These are phyloP conservation scores for Filobasidium wieringae DNA, from an alignment of 768 basidiomycete genomes.

Conservation along the genomic window DNA sequence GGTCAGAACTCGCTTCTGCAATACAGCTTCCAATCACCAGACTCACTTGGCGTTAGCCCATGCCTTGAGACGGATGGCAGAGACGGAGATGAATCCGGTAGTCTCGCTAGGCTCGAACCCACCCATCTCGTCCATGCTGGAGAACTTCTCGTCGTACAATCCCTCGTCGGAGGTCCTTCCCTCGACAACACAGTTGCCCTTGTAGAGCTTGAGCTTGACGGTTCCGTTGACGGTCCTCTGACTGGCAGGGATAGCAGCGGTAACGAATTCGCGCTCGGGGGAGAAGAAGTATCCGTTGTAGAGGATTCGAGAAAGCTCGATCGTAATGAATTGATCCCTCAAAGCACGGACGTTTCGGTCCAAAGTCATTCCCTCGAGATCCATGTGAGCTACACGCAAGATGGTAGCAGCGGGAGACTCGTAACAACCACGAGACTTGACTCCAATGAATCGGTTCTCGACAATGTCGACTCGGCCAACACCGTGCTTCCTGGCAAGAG, in stretches of 20 bases:
- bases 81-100: slow-evolving; percentile 91
- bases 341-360: slow-evolving; percentile 92
- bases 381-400: slow-evolving; percentile 86
- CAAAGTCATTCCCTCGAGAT: slow-evolving; percentile 92
- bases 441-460: slow-evolving; percentile 98
- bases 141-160: slow-evolving; percentile 87
- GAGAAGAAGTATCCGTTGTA: slow-evolving; percentile 99
- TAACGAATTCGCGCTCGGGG: slow-evolving; percentile 94
- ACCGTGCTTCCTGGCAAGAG: slow-evolving; percentile 85
- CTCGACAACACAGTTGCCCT: slow-evolving; percentile 89
- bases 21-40: no score
- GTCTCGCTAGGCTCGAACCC: slow-evolving; percentile 96
- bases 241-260: slow-evolving; percentile 76
- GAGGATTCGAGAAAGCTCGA: slow-evolving; percentile 75
- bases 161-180: slow-evolving; percentile 71
- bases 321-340: slow-evolving; percentile 87
- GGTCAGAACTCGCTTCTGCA: no score
- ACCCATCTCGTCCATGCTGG: slow-evolving; percentile 97
- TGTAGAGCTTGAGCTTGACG: slow-evolving; percentile 82
- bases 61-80: slow-evolving; percentile 97
- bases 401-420: slow-evolving; percentile 95
- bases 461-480: slow-evolving; percentile 97
- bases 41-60: slow-evolving; percentile 41
- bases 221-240: slow-evolving; percentile 93
- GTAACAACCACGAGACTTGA: slow-evolving; percentile 99